A percentile compares a stretch with the other conserved stretches of the same genome.
Conservation (phyloP, 345 rosid species). For the Citrus australasica region DNA sequence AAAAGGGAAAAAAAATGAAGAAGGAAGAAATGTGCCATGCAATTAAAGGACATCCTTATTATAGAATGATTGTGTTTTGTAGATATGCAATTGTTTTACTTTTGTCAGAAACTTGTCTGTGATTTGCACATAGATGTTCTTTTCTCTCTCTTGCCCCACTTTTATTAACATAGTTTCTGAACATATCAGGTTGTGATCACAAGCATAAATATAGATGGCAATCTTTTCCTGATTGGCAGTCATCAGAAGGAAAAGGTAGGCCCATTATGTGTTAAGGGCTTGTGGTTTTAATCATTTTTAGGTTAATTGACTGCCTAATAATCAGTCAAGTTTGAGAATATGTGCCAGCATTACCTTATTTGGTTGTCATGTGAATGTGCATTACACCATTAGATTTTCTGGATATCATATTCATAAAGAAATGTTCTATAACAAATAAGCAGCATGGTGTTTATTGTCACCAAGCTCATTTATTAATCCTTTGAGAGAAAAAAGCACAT, state of each 20-base stretch:
- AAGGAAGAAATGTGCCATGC: background rate
- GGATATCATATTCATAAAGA: background rate
- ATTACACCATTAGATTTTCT: background rate
- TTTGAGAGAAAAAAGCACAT: too few relatives aligned
- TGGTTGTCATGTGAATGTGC: background rate
- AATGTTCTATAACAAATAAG: background rate
- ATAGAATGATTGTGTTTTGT: background rate
- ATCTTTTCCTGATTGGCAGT: slow-evolving; percentile 87
- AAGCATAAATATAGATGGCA: slow-evolving; percentile 76
- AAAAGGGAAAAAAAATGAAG: too few relatives aligned
- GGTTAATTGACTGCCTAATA: background rate
- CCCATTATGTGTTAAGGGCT: background rate
- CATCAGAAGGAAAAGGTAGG: slow-evolving; percentile 85
- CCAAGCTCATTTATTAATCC: background rate
- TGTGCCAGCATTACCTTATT: background rate
- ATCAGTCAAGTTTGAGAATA: background rate
- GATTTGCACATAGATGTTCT: background rate
- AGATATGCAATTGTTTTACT: background rate
- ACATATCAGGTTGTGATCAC: slow-evolving; percentile 87
- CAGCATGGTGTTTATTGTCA: background rate
- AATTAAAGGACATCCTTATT: too few relatives aligned
- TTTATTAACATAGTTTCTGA: slow-evolving; percentile 1
- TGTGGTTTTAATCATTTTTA: background rate
- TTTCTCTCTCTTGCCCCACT: background rate
- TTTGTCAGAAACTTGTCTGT: background rate